Base-by-base conservation (phyloP, 2,329 filamentous ascomycete species). In the Fusarium xyrophilum region DNA sequence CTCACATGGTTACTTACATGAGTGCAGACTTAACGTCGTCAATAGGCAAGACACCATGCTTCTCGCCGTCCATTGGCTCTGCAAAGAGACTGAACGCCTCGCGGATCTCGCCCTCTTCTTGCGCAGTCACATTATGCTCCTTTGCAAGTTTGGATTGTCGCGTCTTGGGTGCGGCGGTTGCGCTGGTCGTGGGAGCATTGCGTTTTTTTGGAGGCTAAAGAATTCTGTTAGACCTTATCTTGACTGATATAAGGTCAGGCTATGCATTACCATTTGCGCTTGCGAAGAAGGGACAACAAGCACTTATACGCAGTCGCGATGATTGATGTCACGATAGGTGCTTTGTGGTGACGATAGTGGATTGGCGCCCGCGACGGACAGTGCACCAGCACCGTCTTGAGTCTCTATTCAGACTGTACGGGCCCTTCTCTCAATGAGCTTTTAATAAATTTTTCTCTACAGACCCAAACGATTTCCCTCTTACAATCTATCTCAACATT, bases 61-160 rank as follows among this genome's bases (percentile, higher is more conserved):
- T 92, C 73, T 94, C 90, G 53, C 90, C 88, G 23, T 89, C 85
- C 78, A 88, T 88, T 36, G 89, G 88, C 70, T 91, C 85, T 3
- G 89, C 83, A 78, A 98, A 99, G 11, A 98, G 85, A 25, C 87
- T 84, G 79, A 96, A 98, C 17, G 94, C 94, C 79, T 97, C 94
- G 74, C 88, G 89, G 76, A 99, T 97, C 81, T 97, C 93, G 71
- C 87, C 86, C 81, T 98, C 95, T 80, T 97, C 91, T 68, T 91
- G 88, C 40, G 89, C 91, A 17, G 88, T 90, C 75, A 98, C 88
- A 78, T 93, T 90, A 85, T 97, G 89, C 76, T 97, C 93, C 81
- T 94, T 95, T 32, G 95, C 95, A 73, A 97, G 92, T 79, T 93
- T 96, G 62, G 94, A 97, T 75, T 88, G 89, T 67, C 91, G 91